Evolutionary conservation across 2,329 filamentous ascomycete genomes (phyloP).

Genomic region (Elsinoe arachidis): DNA sequence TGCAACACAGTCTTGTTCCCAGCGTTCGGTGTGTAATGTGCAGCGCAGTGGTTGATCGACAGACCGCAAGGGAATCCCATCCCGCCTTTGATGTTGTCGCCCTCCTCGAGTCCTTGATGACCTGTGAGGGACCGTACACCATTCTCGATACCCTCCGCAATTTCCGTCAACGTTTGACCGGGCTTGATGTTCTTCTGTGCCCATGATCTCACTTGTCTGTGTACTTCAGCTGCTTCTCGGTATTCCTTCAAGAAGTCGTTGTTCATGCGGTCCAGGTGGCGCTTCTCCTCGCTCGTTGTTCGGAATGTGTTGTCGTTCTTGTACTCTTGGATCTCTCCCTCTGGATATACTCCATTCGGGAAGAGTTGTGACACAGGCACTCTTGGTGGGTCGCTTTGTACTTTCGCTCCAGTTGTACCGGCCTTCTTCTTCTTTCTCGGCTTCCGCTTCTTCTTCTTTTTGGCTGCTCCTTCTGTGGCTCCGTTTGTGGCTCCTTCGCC

Average conservation of each 20-base stretch:
- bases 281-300: conserved; percentile 40
- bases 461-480: conserved; percentile 26
- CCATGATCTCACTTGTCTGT: conserved; percentile 47
- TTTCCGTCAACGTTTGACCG: conserved; percentile 39
- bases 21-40: conserved; percentile 50
- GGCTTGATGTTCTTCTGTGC: conserved; percentile 43
- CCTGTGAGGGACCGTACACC: conserved; percentile 43
- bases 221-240: conserved; percentile 48
- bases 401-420: conserved; percentile 25
- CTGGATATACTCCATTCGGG: conserved; percentile 35
- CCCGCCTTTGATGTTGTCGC: conserved; percentile 43
- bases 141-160: conserved; percentile 48
- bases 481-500: conserved; percentile 30
- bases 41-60: conserved; percentile 45
- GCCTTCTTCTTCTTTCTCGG: conserved; percentile 34
- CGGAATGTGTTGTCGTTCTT: conserved; percentile 37
- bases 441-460: conserved; percentile 41
- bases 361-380: conserved; percentile 40
- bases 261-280: conserved; percentile 38
- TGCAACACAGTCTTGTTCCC: conserved; percentile 61
- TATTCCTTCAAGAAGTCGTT: conserved; percentile 45
- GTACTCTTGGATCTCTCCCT: conserved; percentile 40
- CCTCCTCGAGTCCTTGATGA: conserved; percentile 44
- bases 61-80: conserved; percentile 50
- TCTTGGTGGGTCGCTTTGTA: conserved; percentile 41